These are phyloP conservation scores for Penicillium salamii DNA, from an alignment of 495 filamentous ascomycete genomes.

Conservation along the genomic window DNA sequence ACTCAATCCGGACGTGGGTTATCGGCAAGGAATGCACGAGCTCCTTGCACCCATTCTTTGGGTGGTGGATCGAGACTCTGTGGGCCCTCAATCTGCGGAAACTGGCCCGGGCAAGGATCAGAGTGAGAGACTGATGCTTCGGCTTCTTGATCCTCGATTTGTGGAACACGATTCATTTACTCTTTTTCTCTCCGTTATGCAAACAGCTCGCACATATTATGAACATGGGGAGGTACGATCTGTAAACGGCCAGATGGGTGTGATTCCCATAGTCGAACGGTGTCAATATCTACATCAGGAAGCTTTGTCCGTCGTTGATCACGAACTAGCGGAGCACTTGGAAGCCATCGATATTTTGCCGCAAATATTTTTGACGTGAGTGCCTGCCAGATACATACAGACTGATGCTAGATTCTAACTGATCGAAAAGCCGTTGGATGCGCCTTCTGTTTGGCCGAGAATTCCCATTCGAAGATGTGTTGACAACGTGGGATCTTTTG, in stretches of 20 bases:
- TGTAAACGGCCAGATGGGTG: constrained; percentile 41
- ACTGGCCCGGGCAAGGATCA: constrained; percentile 15
- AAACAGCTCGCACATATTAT: constrained; percentile 81
- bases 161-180: constrained; percentile 91
- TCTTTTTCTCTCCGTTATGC: constrained; percentile 83
- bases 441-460: constrained; percentile 90
- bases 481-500: constrained; percentile 84
- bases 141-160: constrained; percentile 65
- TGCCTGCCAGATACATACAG: neutral
- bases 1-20: constrained; percentile 81
- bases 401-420: constrained; percentile 6
- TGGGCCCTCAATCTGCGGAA: constrained; percentile 40
- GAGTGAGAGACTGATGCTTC: constrained; percentile 51
- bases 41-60: constrained; percentile 87
- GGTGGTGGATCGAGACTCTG: constrained; percentile 79
- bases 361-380: constrained; percentile 90
- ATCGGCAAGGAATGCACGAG: constrained; percentile 98
- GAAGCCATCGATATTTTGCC: constrained; percentile 86
- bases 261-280: constrained; percentile 79
- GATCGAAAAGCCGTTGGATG: constrained; percentile 74
- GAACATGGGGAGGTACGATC: constrained; percentile 53
- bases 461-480: constrained; percentile 80
- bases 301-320: constrained; percentile 72
- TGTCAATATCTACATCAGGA: constrained; percentile 84
- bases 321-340: constrained; percentile 78